Base-by-base conservation (phyloP, 2,329 filamentous ascomycete species). In the Clarireedia monteithiana region DNA sequence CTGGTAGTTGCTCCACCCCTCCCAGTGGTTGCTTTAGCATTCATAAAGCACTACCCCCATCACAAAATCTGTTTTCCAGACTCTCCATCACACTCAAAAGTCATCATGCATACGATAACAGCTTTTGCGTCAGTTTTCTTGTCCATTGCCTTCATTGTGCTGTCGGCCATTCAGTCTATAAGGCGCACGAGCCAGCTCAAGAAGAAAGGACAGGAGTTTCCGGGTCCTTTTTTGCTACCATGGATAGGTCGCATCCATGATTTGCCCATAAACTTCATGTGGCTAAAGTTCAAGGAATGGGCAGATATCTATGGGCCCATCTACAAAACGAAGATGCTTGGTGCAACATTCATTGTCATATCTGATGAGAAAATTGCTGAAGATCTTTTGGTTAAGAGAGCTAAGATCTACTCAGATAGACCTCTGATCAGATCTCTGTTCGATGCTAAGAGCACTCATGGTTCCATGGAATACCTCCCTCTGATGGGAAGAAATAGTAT, bases 291-390 rank as follows among this genome's bases (percentile, higher is more conserved):
- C 63, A 64, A 67, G 15, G 62, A 68, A 44, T 72, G 70, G 66
- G 63, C 64, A 17, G 58, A 70, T n/a, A 54, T 65, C 52, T 67
- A 69, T 52, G 68, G 75, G 2, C 68, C 72, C 4, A 69, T 79
- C 40, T 76, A 72, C 59, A 69, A 70, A 5, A 62, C 77, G 30
- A 69, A 69, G 39, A 71, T 78, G 56, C 72, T 72, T 4, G 75
- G 71, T 14, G 64, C 66, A 26, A 62, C 64, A 26, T 67, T 72
- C 51, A 62, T 72, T 50, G 58, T 75, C 24, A 64, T 74, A 15
- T 70, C 68, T 27, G 69, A 65, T 14, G 71, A 73, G 54, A 67
- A 71, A 36, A 68, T 74, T 6, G 73, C 73, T 44, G 71, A 73
- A 54, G 72, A 74, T 48, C 66, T 76, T 6, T 63, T 75, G 2